Conservation (phyloP, 2,329 filamentous ascomycete genomes). For the Camillea tinctor region DNA sequence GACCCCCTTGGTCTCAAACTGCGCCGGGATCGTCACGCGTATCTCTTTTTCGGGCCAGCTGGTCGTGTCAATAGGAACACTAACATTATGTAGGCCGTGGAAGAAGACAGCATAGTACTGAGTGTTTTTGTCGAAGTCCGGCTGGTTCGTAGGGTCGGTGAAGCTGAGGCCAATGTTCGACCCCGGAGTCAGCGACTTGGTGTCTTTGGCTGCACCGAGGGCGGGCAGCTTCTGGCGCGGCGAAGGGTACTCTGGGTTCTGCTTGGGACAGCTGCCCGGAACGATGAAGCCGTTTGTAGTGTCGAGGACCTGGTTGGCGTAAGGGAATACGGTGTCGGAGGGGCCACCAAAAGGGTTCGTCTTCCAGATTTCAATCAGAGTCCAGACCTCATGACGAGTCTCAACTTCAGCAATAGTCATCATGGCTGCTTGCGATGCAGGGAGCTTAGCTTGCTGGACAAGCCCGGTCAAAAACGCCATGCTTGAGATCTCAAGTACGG, state of each 20-base stretch:
- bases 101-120: conserved; percentile 42
- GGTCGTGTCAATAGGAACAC: conserved; percentile 35
- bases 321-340: conserved; percentile 40
- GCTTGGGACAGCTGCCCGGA: conserved; percentile 31
- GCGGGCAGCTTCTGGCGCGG: conserved; percentile 36
- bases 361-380: conserved; percentile 41
- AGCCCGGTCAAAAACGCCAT: conserved; percentile 41
- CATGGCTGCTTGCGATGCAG: conserved; percentile 36
- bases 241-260: conserved; percentile 38
- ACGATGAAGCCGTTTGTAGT: conserved; percentile 31
- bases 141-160: conserved; percentile 28
- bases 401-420: conserved; percentile 37
- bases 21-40: conserved; percentile 33
- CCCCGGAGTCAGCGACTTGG: conserved; percentile 31
- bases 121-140: conserved; percentile 21
- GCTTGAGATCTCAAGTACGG: conserved; percentile 36
- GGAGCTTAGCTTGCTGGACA: conserved; percentile 33
- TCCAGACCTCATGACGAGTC: conserved; percentile 41
- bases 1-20: conserved; percentile 38
- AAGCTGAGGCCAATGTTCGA: conserved; percentile 33
- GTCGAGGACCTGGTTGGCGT: conserved; percentile 41
- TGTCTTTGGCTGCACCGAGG: conserved; percentile 26
- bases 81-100: conserved; percentile 36
- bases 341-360: conserved; percentile 40
- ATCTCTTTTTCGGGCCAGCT: conserved; percentile 24